Conservation (phyloP, 306 rosid genomes). For the Pueraria montana region DNA sequence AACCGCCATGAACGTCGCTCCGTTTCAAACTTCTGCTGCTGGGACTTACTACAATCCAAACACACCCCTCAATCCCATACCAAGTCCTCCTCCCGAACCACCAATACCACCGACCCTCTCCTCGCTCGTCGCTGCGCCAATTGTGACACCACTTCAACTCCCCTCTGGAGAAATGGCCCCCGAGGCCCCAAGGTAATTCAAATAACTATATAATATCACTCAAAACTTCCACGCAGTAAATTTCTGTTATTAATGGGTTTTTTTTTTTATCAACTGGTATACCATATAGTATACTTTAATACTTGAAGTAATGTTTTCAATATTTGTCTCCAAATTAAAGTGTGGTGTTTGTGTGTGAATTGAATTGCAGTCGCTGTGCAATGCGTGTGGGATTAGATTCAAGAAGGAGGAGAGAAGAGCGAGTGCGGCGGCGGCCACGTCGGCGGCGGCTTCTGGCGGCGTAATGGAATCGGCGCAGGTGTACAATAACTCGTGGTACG, state of each 20-base stretch:
- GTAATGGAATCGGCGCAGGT: slow-evolving; percentile 59
- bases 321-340: no score
- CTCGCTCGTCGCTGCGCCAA: slow-evolving; percentile 97
- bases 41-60: slow-evolving; percentile 85
- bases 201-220: no score
- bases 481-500: slow-evolving; percentile 63
- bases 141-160: slow-evolving; percentile 99
- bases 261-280: no score
- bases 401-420: slow-evolving; percentile 96
- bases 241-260: no score
- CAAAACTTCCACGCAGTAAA: no score
- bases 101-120: slow-evolving; percentile 64
- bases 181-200: slow-evolving; percentile 99
- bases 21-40: slow-evolving; percentile 65
- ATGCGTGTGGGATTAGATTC: slow-evolving; percentile 98
- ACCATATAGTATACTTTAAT: no score
- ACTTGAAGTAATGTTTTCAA: no score
- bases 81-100: slow-evolving; percentile 46
- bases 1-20: slow-evolving; percentile 49
- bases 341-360: no score
- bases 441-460: slow-evolving; percentile 43
- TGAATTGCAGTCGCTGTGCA: slow-evolving; percentile 82
- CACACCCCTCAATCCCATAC: slow-evolving; percentile 49
- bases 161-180: slow-evolving; percentile 99
- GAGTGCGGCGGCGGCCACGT: slow-evolving; percentile 63